These are phyloP conservation scores for Penicillium diatomitis DNA, from an alignment of 495 filamentous ascomycete genomes.

Conservation along the genomic window DNA sequence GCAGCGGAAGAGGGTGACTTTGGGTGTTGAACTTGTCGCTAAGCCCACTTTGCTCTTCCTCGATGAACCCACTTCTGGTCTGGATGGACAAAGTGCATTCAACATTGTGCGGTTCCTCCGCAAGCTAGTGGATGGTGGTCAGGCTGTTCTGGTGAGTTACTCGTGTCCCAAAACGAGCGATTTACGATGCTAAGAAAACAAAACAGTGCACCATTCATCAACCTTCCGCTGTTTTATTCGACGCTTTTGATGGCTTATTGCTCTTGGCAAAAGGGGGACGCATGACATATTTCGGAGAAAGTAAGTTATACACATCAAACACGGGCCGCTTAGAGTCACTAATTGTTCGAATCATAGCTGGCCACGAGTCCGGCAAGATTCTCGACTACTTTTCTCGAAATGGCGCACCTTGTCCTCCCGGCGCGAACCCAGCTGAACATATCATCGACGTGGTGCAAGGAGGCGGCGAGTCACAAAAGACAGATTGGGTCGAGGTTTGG, in stretches of 20 bases:
- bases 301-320: slow-evolving; percentile 16
- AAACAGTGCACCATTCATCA: slow-evolving; percentile 78
- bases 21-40: slow-evolving; percentile 66
- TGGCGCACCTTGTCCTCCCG: slow-evolving; percentile 37
- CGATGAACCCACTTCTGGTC: slow-evolving; percentile 56
- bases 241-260: slow-evolving; percentile 41
- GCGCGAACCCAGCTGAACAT: slow-evolving; percentile 51
- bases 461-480: slow-evolving; percentile 14
- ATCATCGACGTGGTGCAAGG: slow-evolving; percentile 44
- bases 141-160: slow-evolving; percentile 57
- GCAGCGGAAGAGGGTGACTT: slow-evolving; percentile 80
- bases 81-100: slow-evolving; percentile 54
- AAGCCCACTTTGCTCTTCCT: slow-evolving; percentile 58
- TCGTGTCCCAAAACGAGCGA: neutral
- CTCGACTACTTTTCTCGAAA: slow-evolving; percentile 47
- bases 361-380: slow-evolving; percentile 48
- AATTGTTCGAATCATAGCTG: slow-evolving; percentile 37
- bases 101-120: slow-evolving; percentile 68
- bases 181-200: slow-evolving; percentile 1
- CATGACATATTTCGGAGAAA: slow-evolving; percentile 50
- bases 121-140: slow-evolving; percentile 73
- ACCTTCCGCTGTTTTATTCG: slow-evolving; percentile 60
- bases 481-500: slow-evolving; percentile 43
- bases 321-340: neutral
- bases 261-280: slow-evolving; percentile 44